phyloP scores from a whole-genome alignment of 1,139 yeast genomes.

The Taphrina flavorubra region DNA sequence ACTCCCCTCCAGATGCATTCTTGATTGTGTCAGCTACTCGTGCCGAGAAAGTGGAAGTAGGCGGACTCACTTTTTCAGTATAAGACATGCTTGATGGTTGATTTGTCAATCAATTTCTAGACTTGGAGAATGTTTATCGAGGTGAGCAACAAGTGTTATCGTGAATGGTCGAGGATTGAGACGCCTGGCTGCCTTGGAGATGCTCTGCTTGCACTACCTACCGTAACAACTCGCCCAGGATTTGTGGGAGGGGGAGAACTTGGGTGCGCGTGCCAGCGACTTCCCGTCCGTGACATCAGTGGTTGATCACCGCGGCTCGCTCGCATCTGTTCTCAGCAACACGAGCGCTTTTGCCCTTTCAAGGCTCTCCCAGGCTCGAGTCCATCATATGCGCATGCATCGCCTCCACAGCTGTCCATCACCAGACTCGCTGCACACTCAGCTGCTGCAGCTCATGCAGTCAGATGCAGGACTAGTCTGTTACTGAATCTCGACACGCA shows the following conservation, averaged over 20 bases:
- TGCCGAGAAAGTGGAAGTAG: not conserved
- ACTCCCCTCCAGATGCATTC: constrained; percentile 24
- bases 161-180: not conserved
- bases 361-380: too few relatives aligned
- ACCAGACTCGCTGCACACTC: too few relatives aligned
- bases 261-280: not conserved
- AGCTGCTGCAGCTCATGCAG: too few relatives aligned
- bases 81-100: constrained; percentile 18
- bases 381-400: too few relatives aligned
- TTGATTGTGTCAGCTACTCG: not conserved
- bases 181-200: not conserved
- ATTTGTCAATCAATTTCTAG: not conserved
- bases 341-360: too few relatives aligned
- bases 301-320: not conserved
- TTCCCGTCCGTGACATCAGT: not conserved
- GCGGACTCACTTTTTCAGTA: constrained; percentile 5
- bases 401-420: too few relatives aligned
- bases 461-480: too few relatives aligned
- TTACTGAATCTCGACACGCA: too few relatives aligned
- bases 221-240: too few relatives aligned
- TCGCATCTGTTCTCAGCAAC: too few relatives aligned
- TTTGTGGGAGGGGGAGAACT: not conserved
- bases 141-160: not conserved
- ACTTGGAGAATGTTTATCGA: too few relatives aligned
- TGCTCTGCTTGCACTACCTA: too few relatives aligned